These are phyloP conservation scores for Kitagawia praeruptora DNA, from an alignment of 129 eudicot species.

Conservation along the genomic window DNA sequence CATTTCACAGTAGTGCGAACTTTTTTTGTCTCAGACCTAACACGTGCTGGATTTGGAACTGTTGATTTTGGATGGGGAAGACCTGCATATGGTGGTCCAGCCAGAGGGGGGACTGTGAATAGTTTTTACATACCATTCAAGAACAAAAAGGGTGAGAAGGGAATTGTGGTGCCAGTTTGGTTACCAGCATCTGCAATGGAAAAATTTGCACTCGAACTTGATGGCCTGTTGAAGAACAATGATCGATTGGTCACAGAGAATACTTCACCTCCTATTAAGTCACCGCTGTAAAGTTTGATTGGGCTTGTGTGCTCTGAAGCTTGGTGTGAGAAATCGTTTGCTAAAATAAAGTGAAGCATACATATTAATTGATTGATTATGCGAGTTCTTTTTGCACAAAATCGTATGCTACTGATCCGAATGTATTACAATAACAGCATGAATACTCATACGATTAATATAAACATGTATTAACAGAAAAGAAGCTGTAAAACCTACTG, in stretches of 20 bases:
- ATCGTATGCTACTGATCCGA: not conserved
- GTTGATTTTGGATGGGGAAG: not conserved
- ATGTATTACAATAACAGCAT: not conserved
- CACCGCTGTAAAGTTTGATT: not conserved
- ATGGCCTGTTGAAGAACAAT: not conserved
- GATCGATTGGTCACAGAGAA: not conserved
- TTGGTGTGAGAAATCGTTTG: not conserved
- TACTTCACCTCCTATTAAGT: not conserved
- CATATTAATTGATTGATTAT: not conserved
- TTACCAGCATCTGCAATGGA: not conserved
- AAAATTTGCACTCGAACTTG: not conserved
- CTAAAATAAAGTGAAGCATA: not conserved
- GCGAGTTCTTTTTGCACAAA: not conserved
- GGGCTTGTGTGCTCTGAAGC: not conserved
- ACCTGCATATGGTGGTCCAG: slow-evolving; percentile 1
- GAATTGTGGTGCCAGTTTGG: not conserved
- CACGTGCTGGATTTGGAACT: not conserved
- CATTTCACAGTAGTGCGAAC: not conserved
- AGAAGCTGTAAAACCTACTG: not conserved
- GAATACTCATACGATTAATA: not conserved
- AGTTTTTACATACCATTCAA: slow-evolving; percentile 2
- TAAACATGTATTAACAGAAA: not conserved
- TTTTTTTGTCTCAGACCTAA: not conserved
- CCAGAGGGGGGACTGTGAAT: slow-evolving; percentile 4
- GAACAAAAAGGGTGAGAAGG: not conserved